These are phyloP conservation scores for Aegle marmelos DNA, from an alignment of 345 rosid species.

Conservation along the genomic window DNA sequence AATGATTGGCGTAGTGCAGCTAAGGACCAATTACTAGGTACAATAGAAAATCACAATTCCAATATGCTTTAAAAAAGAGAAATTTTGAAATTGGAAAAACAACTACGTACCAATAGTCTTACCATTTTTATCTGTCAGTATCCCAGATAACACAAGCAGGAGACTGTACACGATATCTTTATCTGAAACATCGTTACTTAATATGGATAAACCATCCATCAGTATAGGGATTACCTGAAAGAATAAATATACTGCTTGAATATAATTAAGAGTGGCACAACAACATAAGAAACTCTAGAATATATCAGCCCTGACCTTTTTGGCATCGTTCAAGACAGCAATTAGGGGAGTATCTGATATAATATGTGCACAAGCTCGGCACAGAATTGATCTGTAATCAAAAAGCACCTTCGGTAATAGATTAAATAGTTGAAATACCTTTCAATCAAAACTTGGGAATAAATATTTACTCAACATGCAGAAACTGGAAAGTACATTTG, in stretches of 20 bases:
- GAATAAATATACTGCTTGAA: background rate
- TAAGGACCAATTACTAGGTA: background rate
- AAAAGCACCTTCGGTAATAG: slow-evolving; percentile 9
- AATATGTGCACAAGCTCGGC: slow-evolving; percentile 66
- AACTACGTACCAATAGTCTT: slow-evolving; percentile 12
- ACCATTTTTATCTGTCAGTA: slow-evolving; percentile 67
- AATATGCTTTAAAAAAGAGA: background rate
- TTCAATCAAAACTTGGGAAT: background rate
- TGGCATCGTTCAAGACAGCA: slow-evolving; percentile 61
- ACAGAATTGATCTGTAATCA: slow-evolving; percentile 60
- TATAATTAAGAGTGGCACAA: slow-evolving; percentile 16
- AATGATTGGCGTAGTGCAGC: background rate
- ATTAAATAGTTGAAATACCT: slow-evolving; percentile 1
- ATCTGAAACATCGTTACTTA: slow-evolving; percentile 44
- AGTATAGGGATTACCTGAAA: slow-evolving; percentile 67
- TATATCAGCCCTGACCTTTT: slow-evolving; percentile 50
- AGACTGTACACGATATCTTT: slow-evolving; percentile 63
- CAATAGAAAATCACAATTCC: background rate
- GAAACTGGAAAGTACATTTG: background rate
- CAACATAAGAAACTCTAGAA: background rate
- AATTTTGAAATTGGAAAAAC: background rate
- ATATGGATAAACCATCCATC: slow-evolving; percentile 57
- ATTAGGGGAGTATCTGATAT: slow-evolving; percentile 60
- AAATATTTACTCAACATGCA: background rate
- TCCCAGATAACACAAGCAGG: slow-evolving; percentile 76